A percentile compares a stretch with the other conserved stretches of the same genome.
Evolutionary conservation across 108 stramenopile genomes (phyloP).

Genomic region (Nannochloropsis granulata): DNA sequence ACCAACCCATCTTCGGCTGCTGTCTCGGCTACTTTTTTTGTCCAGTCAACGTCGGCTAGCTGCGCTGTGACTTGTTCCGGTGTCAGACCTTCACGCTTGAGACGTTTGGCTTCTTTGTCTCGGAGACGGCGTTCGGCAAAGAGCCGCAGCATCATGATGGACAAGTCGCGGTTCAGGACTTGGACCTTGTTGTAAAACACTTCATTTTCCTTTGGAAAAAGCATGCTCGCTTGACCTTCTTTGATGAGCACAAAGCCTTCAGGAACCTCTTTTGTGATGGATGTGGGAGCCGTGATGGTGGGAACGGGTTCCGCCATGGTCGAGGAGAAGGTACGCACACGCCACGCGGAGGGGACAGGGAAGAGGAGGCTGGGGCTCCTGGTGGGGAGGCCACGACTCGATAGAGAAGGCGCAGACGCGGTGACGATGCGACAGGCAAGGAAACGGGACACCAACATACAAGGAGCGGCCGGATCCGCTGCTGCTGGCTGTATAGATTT

Average conservation of each 20-base stretch:
- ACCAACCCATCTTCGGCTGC: slow-evolving; percentile 47
- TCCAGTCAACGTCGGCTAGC: not conserved
- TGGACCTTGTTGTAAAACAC: slow-evolving; percentile 98
- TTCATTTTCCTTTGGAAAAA: slow-evolving; percentile 20
- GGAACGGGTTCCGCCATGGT: not conserved
- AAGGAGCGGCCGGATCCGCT: not conserved
- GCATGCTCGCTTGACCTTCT: slow-evolving; percentile 18
- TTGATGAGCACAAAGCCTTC: not conserved
- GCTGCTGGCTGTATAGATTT: too few species aligned
- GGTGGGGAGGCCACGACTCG: too few species aligned
- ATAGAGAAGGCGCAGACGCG: too few species aligned
- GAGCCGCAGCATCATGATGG: slow-evolving; percentile 65
- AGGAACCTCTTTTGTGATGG: not conserved
- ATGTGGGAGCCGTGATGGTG: not conserved
- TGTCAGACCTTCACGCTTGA: not conserved
- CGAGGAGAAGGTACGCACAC: not conserved
- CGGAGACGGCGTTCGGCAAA: slow-evolving; percentile 62
- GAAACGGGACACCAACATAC: not conserved
- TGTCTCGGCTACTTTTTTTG: slow-evolving; percentile 2
- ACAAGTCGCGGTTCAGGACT: slow-evolving; percentile 90
- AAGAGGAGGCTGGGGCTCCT: too few species aligned
- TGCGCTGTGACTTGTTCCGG: not conserved
- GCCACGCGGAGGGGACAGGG: too few species aligned
- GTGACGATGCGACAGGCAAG: not conserved
- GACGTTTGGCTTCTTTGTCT: slow-evolving; percentile 6